phyloP scores from a whole-genome alignment of 1,139 yeast genomes.

The Ogataea hybrid region DNA sequence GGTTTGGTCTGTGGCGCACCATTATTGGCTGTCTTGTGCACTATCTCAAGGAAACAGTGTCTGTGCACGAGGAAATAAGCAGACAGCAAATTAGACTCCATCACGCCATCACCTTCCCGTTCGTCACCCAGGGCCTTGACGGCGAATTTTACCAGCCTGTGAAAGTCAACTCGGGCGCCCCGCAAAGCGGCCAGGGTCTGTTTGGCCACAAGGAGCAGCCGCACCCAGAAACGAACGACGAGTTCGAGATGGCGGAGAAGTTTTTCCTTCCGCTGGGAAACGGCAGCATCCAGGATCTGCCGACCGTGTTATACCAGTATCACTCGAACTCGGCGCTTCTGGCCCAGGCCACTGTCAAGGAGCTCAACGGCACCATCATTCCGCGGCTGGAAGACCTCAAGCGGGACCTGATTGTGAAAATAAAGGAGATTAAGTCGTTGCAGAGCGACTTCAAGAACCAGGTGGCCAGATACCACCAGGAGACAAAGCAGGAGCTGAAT shows the following conservation, averaged over 20 bases:
- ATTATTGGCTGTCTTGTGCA: conserved; percentile 71
- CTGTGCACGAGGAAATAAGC: conserved; percentile 83
- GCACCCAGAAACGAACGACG: conserved; percentile 25
- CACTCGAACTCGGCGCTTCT: conserved; percentile 72
- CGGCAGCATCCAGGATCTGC: conserved; percentile 81
- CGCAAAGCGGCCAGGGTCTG: conserved; percentile 6
- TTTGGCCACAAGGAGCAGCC: conserved; percentile 12
- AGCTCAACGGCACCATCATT: conserved; percentile 62
- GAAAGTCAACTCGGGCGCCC: conserved; percentile 19
- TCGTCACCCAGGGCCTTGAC: conserved; percentile 36
- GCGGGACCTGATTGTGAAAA: conserved; percentile 76
- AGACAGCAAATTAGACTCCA: conserved; percentile 80
- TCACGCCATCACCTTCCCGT: conserved; percentile 68
- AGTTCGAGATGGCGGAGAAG: conserved; percentile 39
- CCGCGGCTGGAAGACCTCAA: conserved; percentile 87
- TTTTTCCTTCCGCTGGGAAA: conserved; percentile 73
- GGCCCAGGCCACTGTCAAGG: conserved; percentile 69
- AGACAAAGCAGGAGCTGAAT: conserved; percentile 53
- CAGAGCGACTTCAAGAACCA: conserved; percentile 81
- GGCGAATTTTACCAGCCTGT: conserved; percentile 36
- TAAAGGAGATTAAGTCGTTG: conserved; percentile 80
- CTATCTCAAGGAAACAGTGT: conserved; percentile 76
- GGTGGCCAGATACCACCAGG: conserved; percentile 63
- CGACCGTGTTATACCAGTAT: conserved; percentile 66
- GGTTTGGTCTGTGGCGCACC: conserved; percentile 86